Conservation (phyloP, 2,329 filamentous ascomycete species). For the Alternaria brassicae region DNA sequence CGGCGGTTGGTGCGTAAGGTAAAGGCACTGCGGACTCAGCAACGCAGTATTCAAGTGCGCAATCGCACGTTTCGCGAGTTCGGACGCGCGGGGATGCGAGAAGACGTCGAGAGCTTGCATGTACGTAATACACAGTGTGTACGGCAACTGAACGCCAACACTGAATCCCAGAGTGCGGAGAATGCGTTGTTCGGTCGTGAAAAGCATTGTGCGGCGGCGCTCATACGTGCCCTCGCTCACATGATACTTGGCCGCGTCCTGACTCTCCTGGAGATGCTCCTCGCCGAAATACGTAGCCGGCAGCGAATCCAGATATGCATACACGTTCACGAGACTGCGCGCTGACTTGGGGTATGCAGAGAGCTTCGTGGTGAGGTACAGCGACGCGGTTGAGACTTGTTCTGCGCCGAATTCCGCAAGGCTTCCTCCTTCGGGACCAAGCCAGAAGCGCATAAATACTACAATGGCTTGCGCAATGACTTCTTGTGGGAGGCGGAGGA, state of each 20-base stretch:
- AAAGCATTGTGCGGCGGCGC: conserved; percentile 64
- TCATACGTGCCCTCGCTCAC: conserved; percentile 77
- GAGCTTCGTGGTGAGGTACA: conserved; percentile 85
- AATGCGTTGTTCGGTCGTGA: conserved; percentile 78
- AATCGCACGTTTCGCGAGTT: conserved; percentile 70
- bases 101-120: conserved; percentile 84
- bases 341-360: conserved; percentile 78
- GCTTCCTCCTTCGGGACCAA: conserved; percentile 62
- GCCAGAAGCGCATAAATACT: conserved; percentile 81
- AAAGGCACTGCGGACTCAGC: conserved; percentile 85
- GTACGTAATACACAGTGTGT: conserved; percentile 88
- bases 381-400: conserved; percentile 80
- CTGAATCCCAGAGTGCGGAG: conserved; percentile 80
- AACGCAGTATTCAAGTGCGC: conserved; percentile 86
- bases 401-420: conserved; percentile 60
- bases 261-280: conserved; percentile 28
- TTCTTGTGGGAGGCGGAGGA: conserved; percentile 84
- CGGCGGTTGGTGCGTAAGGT: conserved; percentile 89
- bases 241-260: conserved; percentile 55
- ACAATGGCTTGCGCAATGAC: conserved; percentile 86
- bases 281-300: conserved; percentile 63
- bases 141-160: conserved; percentile 83
- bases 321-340: conserved; percentile 83
- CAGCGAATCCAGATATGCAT: conserved; percentile 76
- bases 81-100: conserved; percentile 51